A percentile compares a stretch with the other conserved stretches of the same genome.
phyloP scores from a whole-genome alignment of 2,329 filamentous ascomycete species.

The Esteya vermicola region DNA sequence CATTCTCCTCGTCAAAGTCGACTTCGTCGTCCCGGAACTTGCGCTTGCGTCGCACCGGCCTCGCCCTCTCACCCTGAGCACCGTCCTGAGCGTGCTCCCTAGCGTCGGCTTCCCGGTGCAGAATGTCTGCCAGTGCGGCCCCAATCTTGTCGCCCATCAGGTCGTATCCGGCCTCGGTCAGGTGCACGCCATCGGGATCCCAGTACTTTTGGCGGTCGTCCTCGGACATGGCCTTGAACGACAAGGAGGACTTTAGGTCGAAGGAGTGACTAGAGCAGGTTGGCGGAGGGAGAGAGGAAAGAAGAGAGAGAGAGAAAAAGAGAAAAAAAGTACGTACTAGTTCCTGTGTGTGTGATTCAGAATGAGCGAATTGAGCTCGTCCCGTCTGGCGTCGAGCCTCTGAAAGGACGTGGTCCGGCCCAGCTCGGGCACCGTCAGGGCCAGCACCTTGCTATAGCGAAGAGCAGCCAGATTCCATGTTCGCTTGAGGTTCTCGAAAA shows the following conservation, averaged over 20 bases:
- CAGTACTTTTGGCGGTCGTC: constrained; percentile 35
- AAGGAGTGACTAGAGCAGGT: constrained; percentile 31
- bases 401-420: constrained; percentile 6
- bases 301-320: not conserved
- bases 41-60: constrained; percentile 8
- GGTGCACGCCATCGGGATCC: constrained; percentile 48
- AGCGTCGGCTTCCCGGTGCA: constrained; percentile 18
- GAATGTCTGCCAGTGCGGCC: constrained; percentile 32
- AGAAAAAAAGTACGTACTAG: constrained; percentile 26
- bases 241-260: constrained; percentile 39
- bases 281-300: not conserved
- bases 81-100: constrained; percentile 5
- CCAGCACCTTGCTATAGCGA: constrained; percentile 42
- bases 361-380: constrained; percentile 38
- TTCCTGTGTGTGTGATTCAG: constrained; percentile 29
- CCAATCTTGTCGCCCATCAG: constrained; percentile 45
- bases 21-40: constrained; percentile 24
- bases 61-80: not conserved
- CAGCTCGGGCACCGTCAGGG: constrained; percentile 47
- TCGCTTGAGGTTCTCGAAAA: constrained; percentile 33
- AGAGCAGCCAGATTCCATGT: constrained; percentile 31
- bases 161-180: constrained; percentile 44
- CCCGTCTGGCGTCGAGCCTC: constrained; percentile 2
- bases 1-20: constrained; percentile 34
- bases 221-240: constrained; percentile 34